Evolutionary conservation across 768 basidiomycete genomes (phyloP), one percentile per base, ranked within the genome.

Genomic region (Boletellus ananas): DNA sequence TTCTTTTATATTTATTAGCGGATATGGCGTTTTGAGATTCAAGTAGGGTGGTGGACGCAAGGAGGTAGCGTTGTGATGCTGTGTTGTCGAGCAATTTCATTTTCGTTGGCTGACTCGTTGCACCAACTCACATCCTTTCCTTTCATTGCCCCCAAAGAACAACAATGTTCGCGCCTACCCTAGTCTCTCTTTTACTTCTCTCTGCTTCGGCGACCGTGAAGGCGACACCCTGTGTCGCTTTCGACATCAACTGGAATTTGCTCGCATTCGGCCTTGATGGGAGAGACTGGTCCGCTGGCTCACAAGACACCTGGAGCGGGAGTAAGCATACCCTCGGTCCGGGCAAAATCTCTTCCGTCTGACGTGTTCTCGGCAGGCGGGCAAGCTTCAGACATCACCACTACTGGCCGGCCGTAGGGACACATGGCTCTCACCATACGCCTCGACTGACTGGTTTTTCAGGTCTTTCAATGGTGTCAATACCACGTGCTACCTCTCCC

Each of bases 221-320:
- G 31, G 70, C 75, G 2, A 68, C 70, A 16, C 75, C 83, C 4
- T 95, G 93, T 64, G 74, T 92, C 34, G 79, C 85, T 18, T 94
- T 94, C 63, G 93, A 95, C 62, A 61, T 74, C 37, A 72, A 70
- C 58, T 93, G 85, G 83, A 91, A 94, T 67, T 78, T 97, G 45
- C 81, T 90, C 45, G 89, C 85, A 18, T 90, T 97, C 64, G 90
- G 88, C 47, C 79, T 90, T 53, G 80, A 84, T 49, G 85, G 83
- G 51, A 85, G 88, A 61, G 94, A 96, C 68, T 94, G 87, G 73
- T 83, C 80, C 58, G 83, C 88, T 43, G 90, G 92, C 12, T 71
- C 80, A 4, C 80, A 84, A 59, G 74, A 77, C 58, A 74, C 78
- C 5, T 96, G 91, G 91, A 64, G 72, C 54, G 73, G 77, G 73